Evolutionary conservation across 495 filamentous ascomycete genomes (phyloP).

Genomic region (Annulohypoxylon nitens): DNA sequence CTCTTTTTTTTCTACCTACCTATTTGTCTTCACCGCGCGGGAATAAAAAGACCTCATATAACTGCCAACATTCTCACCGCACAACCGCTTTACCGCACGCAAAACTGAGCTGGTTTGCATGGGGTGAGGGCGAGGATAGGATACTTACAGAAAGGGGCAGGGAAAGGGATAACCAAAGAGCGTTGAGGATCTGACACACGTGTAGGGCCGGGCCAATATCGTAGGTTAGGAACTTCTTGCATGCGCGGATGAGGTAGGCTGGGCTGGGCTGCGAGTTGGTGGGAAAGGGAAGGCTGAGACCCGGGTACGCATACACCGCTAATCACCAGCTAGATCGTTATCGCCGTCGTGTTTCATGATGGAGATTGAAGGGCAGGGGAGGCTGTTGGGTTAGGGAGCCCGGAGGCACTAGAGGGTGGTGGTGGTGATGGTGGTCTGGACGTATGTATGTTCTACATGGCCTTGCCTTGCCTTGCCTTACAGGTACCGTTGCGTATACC

Average conservation of each 20-base stretch:
- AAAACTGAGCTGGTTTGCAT: not conserved
- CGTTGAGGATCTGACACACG: slow-evolving; percentile 10
- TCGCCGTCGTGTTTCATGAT: slow-evolving; percentile 30
- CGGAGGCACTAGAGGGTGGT: not conserved
- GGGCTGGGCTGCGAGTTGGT: not conserved
- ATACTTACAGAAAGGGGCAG: not conserved
- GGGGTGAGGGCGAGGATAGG: not conserved
- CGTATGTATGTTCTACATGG: slow-evolving; percentile 4
- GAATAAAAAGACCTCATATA: slow-evolving; percentile 6
- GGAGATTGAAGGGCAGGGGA: not conserved
- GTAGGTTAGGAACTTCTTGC: slow-evolving; percentile 19
- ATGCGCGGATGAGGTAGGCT: not conserved
- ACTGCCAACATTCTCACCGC: not conserved
- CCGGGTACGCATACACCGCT: slow-evolving; percentile 28
- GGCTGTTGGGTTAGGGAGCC: not conserved
- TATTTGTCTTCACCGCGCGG: not conserved
- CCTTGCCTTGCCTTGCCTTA: not conserved
- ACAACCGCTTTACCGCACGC: too few species aligned
- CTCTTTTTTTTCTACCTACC: not conserved
- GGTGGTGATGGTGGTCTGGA: not conserved
- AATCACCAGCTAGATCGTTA: slow-evolving; percentile 32
- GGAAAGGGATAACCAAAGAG: slow-evolving; percentile 32
- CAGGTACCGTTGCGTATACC: not conserved
- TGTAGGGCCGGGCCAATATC: slow-evolving; percentile 15
- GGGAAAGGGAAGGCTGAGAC: slow-evolving; percentile 7